Evolutionary conservation across 75 land plant genomes (phyloP).

Genomic region (Cryptomeria japonica): DNA sequence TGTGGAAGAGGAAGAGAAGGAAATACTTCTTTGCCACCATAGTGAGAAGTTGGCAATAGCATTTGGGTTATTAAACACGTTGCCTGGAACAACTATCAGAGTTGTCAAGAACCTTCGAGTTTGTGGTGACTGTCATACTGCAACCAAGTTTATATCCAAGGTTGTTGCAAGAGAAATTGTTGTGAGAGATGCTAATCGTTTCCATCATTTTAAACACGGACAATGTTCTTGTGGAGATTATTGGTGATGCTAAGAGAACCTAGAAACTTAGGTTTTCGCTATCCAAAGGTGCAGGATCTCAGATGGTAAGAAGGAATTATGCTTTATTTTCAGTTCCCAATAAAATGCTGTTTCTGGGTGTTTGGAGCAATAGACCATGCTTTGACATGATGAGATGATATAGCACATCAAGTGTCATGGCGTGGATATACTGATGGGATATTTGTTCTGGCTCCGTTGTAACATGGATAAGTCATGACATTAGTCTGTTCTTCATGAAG

Average conservation of each 20-base stretch:
- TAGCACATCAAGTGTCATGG: neutral
- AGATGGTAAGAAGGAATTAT: neutral
- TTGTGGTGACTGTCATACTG: no score
- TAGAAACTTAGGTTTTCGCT: neutral
- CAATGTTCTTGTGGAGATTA: neutral
- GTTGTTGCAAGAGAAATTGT: no score
- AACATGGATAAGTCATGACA: no score
- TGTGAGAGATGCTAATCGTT: neutral
- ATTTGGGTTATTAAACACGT: neutral
- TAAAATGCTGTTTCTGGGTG: neutral
- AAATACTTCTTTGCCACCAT: neutral
- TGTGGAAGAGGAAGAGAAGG: neutral
- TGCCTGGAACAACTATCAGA: neutral
- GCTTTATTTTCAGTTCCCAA: neutral
- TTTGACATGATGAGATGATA: neutral
- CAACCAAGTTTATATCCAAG: no score
- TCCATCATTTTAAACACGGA: neutral
- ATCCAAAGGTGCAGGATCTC: neutral
- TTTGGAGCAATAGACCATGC: neutral
- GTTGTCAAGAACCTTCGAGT: no score
- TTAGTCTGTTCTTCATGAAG: no score
- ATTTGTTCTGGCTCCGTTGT: neutral
- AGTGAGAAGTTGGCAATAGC: conserved; percentile 3
- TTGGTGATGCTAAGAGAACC: neutral
- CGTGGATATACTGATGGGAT: neutral